Percentiles rank a stretch among this genome's conserved stretches.
phyloP scores from a whole-genome alignment of 2,329 filamentous ascomycete genomes.

The Tetracladium maxilliforme region DNA sequence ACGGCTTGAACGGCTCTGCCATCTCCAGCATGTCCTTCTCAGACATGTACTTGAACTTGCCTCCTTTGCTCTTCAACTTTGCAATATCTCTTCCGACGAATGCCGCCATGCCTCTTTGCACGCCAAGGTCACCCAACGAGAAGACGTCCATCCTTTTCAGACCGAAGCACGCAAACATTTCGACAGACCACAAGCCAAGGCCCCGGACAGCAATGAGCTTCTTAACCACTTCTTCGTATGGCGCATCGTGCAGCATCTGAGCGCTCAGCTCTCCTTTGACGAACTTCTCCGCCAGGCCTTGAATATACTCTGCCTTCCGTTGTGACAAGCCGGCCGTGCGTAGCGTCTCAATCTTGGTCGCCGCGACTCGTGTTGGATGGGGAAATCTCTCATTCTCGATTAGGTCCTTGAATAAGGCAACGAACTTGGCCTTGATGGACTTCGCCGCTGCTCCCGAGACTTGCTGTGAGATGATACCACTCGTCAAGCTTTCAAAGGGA shows the following conservation, averaged over 20 bases:
- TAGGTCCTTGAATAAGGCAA: slow-evolving; percentile 53
- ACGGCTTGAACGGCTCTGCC: slow-evolving; percentile 68
- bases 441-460: slow-evolving; percentile 85
- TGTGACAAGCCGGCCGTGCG: slow-evolving; percentile 81
- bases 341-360: slow-evolving; percentile 47
- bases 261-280: slow-evolving; percentile 58
- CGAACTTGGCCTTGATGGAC: slow-evolving; percentile 77
- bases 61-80: slow-evolving; percentile 65
- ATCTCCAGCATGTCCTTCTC: slow-evolving; percentile 84
- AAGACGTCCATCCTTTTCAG: slow-evolving; percentile 92
- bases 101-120: slow-evolving; percentile 86
- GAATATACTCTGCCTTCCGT: slow-evolving; percentile 90
- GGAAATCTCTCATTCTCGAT: slow-evolving; percentile 43
- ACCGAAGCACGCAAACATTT: slow-evolving; percentile 98
- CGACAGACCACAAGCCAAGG: slow-evolving; percentile 78
- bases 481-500: slow-evolving; percentile 71
- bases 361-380: slow-evolving; percentile 56
- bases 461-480: slow-evolving; percentile 90
- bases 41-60: slow-evolving; percentile 96
- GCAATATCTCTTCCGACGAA: slow-evolving; percentile 71
- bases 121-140: slow-evolving; percentile 78
- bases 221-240: slow-evolving; percentile 75
- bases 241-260: slow-evolving; percentile 58
- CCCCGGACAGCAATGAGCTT: slow-evolving; percentile 76
- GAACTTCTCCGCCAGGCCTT: slow-evolving; percentile 76